Conservation (phyloP, 2,329 filamentous ascomycete genomes). For the Alternaria gaisen region DNA sequence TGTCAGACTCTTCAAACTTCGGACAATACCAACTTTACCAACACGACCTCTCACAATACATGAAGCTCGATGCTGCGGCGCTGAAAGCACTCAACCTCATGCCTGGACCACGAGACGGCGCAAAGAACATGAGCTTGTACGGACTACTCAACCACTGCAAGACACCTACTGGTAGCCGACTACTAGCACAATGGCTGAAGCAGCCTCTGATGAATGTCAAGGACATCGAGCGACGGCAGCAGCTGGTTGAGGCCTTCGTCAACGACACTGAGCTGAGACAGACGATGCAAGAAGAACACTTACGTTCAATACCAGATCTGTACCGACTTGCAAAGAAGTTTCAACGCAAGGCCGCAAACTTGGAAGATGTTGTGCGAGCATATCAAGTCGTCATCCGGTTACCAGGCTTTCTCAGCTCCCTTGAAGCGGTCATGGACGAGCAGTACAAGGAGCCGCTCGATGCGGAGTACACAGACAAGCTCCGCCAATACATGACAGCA, state of each 20-base stretch:
- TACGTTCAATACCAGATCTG: constrained; percentile 90
- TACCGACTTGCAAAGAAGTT: constrained; percentile 95
- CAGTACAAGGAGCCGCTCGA: constrained; percentile 88
- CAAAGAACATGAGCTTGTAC: constrained; percentile 97
- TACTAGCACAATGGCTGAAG: constrained; percentile 96
- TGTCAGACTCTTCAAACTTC: constrained; percentile 93
- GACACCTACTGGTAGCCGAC: constrained; percentile 87
- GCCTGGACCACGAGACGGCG: constrained; percentile 91
- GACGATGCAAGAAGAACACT: constrained; percentile 95
- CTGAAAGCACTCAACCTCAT: constrained; percentile 95
- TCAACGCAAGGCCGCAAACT: constrained; percentile 85
- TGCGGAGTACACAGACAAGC: constrained; percentile 83
- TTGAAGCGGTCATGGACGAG: constrained; percentile 96
- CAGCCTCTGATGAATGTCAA: constrained; percentile 91
- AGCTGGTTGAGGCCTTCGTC: constrained; percentile 94
- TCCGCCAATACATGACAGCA: constrained; percentile 76
- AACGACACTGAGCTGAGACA: constrained; percentile 92
- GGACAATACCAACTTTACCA: constrained; percentile 98
- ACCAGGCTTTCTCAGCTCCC: constrained; percentile 85
- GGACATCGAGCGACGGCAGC: constrained; percentile 90
- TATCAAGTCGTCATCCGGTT: constrained; percentile 95
- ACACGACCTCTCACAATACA: constrained; percentile 94
- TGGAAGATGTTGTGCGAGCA: constrained; percentile 94
- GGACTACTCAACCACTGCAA: constrained; percentile 97
- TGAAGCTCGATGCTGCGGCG: constrained; percentile 96